Base-by-base conservation (phyloP, 2,329 filamentous ascomycete genomes). In the Xylaria sp. region DNA sequence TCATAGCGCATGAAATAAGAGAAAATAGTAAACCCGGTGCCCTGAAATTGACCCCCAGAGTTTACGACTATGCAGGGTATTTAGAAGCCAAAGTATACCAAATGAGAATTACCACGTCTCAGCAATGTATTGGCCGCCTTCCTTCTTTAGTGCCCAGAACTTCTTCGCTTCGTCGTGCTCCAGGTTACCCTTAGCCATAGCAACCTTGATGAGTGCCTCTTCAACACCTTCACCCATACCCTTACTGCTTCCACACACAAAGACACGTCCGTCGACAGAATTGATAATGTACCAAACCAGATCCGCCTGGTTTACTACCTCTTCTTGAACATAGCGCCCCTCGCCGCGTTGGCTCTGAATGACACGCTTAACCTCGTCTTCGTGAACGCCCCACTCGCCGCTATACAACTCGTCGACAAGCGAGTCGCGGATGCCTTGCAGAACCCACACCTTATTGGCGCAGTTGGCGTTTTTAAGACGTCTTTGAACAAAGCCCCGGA, bases 231-330 rank as follows among this genome's bases (percentile, higher is more conserved):
- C 96, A 68, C 96, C 96, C 96, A 99, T 99, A 65, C 96, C 96
- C 83, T 93, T 94, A 77, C 90, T 94, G 81, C 92, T 97, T 59
- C 96, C 96, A 79, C 96, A 99, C 67, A 99, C 96, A 79, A 99
- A 99, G 61, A 98, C 90, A 61, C 96, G 90, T 0, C 96, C 96
- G 76, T 99, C 96, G n/a, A 98, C 86, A 1, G 94, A 90, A 79
- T 98, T 98, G 84, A 97, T 92, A 72, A 98, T 94, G 80, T 93
- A 97, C 96, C 96, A 99, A 18, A 98, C 95, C n/a, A 98, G 87
- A 78, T 98, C 96, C 1, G 94, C 93, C 79, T 98, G 96, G 72
- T 93, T 87, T 12, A 88, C 86, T 9, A 99, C 95, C 81, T 98
- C 96, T 76, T 99, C 96, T 79, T 99, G 96, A 1, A 99, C 96